Base-by-base conservation (phyloP, 73 alveolate species). In the Paramecium octaurelia region DNA sequence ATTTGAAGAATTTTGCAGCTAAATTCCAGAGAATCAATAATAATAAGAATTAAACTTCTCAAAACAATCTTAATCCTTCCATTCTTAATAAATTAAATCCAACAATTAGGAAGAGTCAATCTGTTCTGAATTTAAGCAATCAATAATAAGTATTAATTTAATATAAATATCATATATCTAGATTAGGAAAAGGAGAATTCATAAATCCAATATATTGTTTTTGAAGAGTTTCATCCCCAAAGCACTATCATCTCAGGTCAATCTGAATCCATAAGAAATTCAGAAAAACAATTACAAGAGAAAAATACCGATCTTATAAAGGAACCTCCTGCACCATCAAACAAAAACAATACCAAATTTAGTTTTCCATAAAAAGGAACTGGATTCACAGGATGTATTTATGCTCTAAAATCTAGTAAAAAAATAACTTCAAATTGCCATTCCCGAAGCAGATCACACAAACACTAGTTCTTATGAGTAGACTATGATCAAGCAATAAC, bases 301-400 rank as follows among this genome's bases (percentile, higher is more conserved):
- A 54, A 34, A 64, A 64, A 64, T 9, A 64, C 44, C 2, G 46
- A 64, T 35, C 69, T 54, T 3, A 48, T 80, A 10, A 40, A 44
- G 27, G 91, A 80, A 35, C 91, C 91, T 24, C 91, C 91, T 6
- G 91, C 91, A 6, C 91, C 91, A 29, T 80, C 91, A n/a, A 80
- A 80, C 18, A 80, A 80, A 27, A 80, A 46, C 16, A 80, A 80
- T 80, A 42, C 70, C 24, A 80, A 80, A 42, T 80, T 80, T 1
- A 11, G 76, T 23, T 80, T 80, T 31, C 91, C 91, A 6, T 43
- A 34, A 29, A 80, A 80, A 24, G 91, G 76, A 75, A 75, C 42
- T 68, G 84, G 84, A 38, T 73, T 73, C 35, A 38, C 91, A 4
- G 73, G 91, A 34, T 35, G 91, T 80, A 80, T 35, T 3, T 24